Evolutionary conservation across 2,329 filamentous ascomycete genomes (phyloP).

Genomic region (Colletotrichum tabaci): DNA sequence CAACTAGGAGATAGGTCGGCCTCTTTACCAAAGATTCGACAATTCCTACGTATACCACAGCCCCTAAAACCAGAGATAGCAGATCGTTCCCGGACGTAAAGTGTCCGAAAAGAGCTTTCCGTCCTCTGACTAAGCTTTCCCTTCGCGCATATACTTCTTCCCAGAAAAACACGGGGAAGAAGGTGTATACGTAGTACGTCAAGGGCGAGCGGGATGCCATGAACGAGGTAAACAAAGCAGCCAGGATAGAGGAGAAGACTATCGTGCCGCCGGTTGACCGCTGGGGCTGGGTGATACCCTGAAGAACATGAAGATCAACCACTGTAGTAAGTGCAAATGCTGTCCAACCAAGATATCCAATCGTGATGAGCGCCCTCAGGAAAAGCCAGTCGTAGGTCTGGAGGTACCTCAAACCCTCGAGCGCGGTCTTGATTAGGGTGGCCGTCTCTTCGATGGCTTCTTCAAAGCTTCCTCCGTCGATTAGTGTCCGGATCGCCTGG

Average conservation of each 20-base stretch:
- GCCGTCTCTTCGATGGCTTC: conserved; percentile 86
- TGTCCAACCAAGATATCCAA: conserved; percentile 98
- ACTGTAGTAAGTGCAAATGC: conserved; percentile 92
- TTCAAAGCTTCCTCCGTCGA: conserved; percentile 76
- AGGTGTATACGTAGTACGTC: conserved; percentile 91
- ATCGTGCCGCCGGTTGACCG: conserved; percentile 72
- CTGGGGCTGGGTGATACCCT: conserved; percentile 75
- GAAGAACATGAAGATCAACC: conserved; percentile 88
- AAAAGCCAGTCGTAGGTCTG: conserved; percentile 99
- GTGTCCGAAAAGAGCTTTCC: conserved; percentile 77
- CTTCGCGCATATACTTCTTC: conserved; percentile 91
- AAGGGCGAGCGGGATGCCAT: conserved; percentile 82
- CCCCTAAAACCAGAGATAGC: conserved; percentile 74
- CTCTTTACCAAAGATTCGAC: conserved; percentile 84
- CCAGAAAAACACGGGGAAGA: conserved; percentile 97
- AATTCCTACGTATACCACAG: conserved; percentile 78
- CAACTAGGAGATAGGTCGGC: conserved; percentile 40
- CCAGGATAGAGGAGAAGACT: conserved; percentile 83
- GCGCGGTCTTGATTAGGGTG: conserved; percentile 80
- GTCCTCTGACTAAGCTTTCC: conserved; percentile 77
- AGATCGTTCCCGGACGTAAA: conserved; percentile 72
- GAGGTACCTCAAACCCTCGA: conserved; percentile 90
- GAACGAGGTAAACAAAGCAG: conserved; percentile 84
- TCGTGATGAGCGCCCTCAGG: conserved; percentile 86
- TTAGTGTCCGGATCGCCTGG: conserved; percentile 76